Conservation (phyloP, 768 basidiomycete genomes). For the Pisolithus orientalis region DNA sequence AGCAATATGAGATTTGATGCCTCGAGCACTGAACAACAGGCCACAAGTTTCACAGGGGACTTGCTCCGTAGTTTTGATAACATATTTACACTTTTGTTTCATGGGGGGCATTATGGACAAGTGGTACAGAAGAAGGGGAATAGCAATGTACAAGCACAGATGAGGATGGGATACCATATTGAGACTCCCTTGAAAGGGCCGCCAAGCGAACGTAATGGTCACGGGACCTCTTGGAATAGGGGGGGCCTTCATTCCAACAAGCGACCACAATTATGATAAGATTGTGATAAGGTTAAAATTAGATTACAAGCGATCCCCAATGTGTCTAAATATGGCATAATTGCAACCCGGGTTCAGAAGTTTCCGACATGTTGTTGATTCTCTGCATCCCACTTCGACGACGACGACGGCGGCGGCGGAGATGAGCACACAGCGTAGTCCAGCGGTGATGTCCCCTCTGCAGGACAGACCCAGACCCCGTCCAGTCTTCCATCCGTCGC, state of each 20-base stretch:
- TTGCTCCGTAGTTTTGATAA: conserved; percentile 7
- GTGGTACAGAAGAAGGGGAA: neutral
- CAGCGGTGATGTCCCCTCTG: conserved; percentile 37
- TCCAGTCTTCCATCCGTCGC: conserved; percentile 56
- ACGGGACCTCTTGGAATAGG: neutral
- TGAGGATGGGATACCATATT: too few species aligned
- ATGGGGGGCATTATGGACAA: neutral
- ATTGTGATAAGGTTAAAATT: neutral
- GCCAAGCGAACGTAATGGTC: neutral
- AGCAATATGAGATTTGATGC: conserved; percentile 3
- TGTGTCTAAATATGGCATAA: neutral
- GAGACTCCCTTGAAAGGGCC: neutral
- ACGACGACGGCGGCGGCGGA: conserved; percentile 8
- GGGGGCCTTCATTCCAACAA: neutral
- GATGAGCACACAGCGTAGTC: conserved; percentile 24
- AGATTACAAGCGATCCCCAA: neutral
- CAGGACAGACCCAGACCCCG: conserved; percentile 57
- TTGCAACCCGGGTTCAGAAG: neutral
- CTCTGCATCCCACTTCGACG: conserved; percentile 13
- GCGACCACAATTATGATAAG: neutral
- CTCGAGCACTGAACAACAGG: neutral
- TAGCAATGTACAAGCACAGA: too few species aligned
- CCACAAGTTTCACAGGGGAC: neutral
- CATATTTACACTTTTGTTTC: neutral
- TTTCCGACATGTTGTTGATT: conserved; percentile 2